These are phyloP conservation scores for Themeda triandra DNA, from an alignment of 176 grass and related monocot species.

Conservation along the genomic window DNA sequence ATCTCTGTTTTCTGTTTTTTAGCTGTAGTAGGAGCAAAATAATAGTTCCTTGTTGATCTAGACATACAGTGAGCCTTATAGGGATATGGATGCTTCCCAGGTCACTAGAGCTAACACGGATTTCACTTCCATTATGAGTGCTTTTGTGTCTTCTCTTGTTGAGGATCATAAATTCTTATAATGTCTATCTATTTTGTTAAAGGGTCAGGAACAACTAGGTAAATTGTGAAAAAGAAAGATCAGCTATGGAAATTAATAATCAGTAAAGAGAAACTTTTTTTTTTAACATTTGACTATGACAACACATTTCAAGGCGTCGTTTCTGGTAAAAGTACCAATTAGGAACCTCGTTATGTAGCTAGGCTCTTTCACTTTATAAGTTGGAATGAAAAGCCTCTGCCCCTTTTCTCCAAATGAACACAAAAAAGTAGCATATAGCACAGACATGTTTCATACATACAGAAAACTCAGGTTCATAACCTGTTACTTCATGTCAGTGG, in stretches of 20 bases:
- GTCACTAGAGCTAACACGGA: neutral
- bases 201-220: neutral
- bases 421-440: neutral
- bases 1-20: neutral
- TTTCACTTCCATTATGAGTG: neutral
- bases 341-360: neutral
- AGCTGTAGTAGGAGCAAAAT: neutral
- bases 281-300: neutral
- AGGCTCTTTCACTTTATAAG: neutral
- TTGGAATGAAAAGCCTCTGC: neutral
- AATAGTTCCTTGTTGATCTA: neutral
- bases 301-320: neutral
- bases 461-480: neutral
- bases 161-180: neutral
- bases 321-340: neutral
- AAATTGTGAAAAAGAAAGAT: neutral
- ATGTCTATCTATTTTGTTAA: neutral
- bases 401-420: neutral
- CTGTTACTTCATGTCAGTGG: neutral
- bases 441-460: neutral
- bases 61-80: neutral
- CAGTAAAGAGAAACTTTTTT: neutral
- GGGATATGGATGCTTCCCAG: neutral
- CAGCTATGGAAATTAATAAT: neutral
- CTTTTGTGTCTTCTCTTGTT: neutral